phyloP scores from a whole-genome alignment of 257 asterid genomes.

The Solanum chiquidenum region DNA sequence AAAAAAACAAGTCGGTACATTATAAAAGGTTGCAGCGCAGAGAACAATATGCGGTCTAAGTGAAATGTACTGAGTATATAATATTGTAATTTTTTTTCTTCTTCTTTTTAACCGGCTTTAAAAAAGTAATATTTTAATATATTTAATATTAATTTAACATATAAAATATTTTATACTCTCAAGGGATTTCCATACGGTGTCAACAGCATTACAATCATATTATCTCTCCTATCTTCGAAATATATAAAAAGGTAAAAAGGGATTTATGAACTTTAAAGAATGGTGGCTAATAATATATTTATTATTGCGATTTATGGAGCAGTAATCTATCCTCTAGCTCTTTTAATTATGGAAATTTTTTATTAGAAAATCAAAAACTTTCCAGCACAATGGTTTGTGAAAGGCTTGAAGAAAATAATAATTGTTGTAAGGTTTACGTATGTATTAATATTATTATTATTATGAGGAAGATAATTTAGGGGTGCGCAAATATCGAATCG shows the following conservation, averaged over 20 bases:
- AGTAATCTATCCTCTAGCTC: background rate
- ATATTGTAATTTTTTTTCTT: too few species aligned
- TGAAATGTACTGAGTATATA: too few species aligned
- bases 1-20: too few species aligned
- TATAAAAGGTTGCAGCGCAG: too few species aligned
- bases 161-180: too few species aligned
- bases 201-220: background rate
- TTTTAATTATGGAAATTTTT: background rate
- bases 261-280: background rate
- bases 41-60: too few species aligned
- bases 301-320: background rate
- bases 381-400: background rate
- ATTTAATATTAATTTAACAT: too few species aligned
- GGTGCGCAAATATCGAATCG: too few species aligned
- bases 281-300: background rate
- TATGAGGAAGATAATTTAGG: background rate
- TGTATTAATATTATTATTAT: background rate
- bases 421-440: background rate
- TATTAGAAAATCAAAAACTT: background rate
- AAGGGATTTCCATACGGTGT: background rate
- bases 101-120: too few species aligned
- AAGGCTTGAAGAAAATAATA: background rate
- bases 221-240: too few species aligned
- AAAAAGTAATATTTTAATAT: too few species aligned
- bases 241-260: background rate